phyloP scores from a whole-genome alignment of 148 eudicot genomes.

The Rhododendron molle region DNA sequence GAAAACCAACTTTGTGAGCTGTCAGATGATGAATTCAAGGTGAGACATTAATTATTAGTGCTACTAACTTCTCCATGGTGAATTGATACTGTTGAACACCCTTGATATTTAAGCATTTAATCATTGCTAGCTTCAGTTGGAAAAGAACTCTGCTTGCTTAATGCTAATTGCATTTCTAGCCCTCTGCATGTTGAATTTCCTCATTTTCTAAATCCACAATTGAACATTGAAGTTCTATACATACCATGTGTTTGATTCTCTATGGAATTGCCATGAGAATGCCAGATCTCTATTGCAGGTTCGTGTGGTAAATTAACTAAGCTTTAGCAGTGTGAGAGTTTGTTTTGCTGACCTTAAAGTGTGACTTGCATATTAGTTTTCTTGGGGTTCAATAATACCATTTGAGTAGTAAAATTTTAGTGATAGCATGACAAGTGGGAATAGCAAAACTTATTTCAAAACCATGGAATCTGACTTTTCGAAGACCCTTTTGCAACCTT shows the following conservation, averaged over 20 bases:
- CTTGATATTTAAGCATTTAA: background rate
- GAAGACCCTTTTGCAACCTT: background rate
- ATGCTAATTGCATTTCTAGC: background rate
- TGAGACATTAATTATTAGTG: slow-evolving; percentile 12
- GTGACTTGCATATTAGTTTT: background rate
- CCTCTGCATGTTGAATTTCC: background rate
- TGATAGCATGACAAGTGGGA: background rate
- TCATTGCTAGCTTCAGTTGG: background rate
- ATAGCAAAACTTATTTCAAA: background rate
- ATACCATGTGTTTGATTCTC: background rate
- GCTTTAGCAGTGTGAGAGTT: background rate
- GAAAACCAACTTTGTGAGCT: slow-evolving; percentile 67
- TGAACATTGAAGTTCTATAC: background rate
- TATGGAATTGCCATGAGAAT: background rate
- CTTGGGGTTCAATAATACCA: background rate
- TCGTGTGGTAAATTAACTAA: background rate
- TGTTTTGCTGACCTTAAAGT: background rate
- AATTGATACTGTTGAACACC: background rate
- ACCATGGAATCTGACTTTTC: background rate
- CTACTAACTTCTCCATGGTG: background rate
- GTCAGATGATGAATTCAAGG: slow-evolving; percentile 78
- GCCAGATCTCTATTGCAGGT: background rate
- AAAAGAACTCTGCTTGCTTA: background rate
- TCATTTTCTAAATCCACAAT: background rate
- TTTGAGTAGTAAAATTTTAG: background rate